Evolutionary conservation across 495 filamentous ascomycete species (phyloP), one percentile per base, ranked within the genome.

Genomic region (Apiosordaria backusii): DNA sequence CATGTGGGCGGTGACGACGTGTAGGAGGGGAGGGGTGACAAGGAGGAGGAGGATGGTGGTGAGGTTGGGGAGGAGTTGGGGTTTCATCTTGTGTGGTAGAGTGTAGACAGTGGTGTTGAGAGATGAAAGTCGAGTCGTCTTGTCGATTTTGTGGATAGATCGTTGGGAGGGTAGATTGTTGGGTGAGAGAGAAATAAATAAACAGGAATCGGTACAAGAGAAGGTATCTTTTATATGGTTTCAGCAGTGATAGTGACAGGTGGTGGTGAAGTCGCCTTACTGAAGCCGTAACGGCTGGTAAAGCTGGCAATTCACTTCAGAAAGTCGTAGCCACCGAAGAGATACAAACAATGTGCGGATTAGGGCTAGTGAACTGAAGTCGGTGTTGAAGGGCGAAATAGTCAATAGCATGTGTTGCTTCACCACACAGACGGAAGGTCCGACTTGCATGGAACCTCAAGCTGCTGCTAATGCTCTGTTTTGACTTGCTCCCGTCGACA

Each of bases 1-100:
- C 81, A 89, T 87, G 73, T 89, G 88, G 61, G 75, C 76, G 62
- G 52, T 2, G 52, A 55, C 18, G 6, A 16, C 13, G 50, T 21
- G 19, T 26, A 52, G n/a, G 40, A 53, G 18, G 21, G 19, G 35
- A 16, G 19, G 3, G n/a, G 16, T 27, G 52, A 59, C 9, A 50
- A 22, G 10, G 26, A 54, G 9, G 22, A 71, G 23, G 57, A 22
- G 18, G 26, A 54, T 7, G 22, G 67, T 22, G 45, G 55, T 1
- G 22, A 53, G 21, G 35, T 15, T 45, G 35, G 35, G 5, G 5
- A 45, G 35, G 35, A 45, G 35, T 13, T 45, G 35, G 5, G 35
- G 5, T 15, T 10, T 45, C 35, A 45, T 45, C 19, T 22, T 50
- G 22, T 50, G 40, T 50, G 19, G 52, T 40, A 2, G 52, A 23